Conservation (phyloP, 495 filamentous ascomycete species). For the Aspergillus saccharolyticus region DNA sequence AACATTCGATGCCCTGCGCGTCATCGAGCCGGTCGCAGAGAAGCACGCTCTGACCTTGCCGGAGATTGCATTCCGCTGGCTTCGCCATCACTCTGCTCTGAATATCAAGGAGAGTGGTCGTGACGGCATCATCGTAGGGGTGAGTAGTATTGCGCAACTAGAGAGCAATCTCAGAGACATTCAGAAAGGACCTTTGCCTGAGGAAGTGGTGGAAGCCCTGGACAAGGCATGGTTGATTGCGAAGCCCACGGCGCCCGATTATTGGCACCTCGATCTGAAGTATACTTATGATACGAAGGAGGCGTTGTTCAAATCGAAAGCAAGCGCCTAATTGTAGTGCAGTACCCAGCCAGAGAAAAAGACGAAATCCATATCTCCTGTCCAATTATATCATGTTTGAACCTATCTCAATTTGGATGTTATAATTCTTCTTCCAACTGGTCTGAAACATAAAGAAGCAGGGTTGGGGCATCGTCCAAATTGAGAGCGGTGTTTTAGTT, state of each 20-base stretch:
- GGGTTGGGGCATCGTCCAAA: no score
- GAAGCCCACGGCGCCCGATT: slow-evolving; percentile 63
- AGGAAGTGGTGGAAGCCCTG: slow-evolving; percentile 73
- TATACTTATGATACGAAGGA: slow-evolving; percentile 70
- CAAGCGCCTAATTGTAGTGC: slow-evolving; percentile 6
- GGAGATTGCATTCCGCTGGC: slow-evolving; percentile 82
- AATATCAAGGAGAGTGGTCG: slow-evolving; percentile 64
- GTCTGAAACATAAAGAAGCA: neutral
- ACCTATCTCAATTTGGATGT: neutral
- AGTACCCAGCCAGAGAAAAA: neutral
- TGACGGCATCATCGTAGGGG: slow-evolving; percentile 79
- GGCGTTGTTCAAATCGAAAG: slow-evolving; percentile 52
- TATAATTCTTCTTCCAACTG: neutral
- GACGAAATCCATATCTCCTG: neutral
- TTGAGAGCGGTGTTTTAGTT: no score
- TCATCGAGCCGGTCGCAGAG: slow-evolving; percentile 67
- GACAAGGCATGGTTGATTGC: slow-evolving; percentile 67
- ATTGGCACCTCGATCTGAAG: slow-evolving; percentile 73
- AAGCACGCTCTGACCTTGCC: slow-evolving; percentile 73
- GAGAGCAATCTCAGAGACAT: slow-evolving; percentile 68
- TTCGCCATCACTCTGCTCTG: slow-evolving; percentile 72
- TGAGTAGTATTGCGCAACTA: slow-evolving; percentile 69
- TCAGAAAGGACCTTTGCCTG: slow-evolving; percentile 82
- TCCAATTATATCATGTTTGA: neutral
- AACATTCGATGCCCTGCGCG: slow-evolving; percentile 68